Evolutionary conservation across 495 filamentous ascomycete genomes (phyloP).

Genomic region (Hypomontagnella monticulosa): DNA sequence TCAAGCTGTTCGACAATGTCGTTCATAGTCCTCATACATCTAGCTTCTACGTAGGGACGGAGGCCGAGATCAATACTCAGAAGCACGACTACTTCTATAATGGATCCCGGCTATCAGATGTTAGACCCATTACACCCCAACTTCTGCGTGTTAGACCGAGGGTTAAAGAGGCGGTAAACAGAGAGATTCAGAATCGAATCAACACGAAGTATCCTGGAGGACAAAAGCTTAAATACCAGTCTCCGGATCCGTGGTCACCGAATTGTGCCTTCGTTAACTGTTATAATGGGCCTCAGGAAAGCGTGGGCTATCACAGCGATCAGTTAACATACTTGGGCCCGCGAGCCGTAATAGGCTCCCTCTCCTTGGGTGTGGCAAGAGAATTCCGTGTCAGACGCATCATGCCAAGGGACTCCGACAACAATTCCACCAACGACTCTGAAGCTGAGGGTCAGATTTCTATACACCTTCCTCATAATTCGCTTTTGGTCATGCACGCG

Average conservation of each 20-base stretch:
- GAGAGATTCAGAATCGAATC: slow-evolving; percentile 73
- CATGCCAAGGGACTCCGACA: slow-evolving; percentile 58
- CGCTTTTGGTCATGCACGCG: slow-evolving; percentile 91
- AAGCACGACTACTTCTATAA: slow-evolving; percentile 87
- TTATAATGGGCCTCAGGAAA: slow-evolving; percentile 81
- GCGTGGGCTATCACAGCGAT: slow-evolving; percentile 90
- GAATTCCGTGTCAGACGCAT: slow-evolving; percentile 89
- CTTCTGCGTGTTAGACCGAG: slow-evolving; percentile 70
- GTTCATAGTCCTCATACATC: slow-evolving; percentile 84
- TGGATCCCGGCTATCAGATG: slow-evolving; percentile 74
- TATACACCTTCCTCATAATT: slow-evolving; percentile 94
- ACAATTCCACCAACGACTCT: slow-evolving; percentile 51
- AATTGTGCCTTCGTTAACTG: slow-evolving; percentile 96
- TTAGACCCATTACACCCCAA: slow-evolving; percentile 75
- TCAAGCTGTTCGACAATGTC: slow-evolving; percentile 86
- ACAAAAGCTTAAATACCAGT: slow-evolving; percentile 81
- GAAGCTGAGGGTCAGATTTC: slow-evolving; percentile 84
- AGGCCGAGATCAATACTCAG: slow-evolving; percentile 69
- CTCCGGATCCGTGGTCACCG: slow-evolving; percentile 74
- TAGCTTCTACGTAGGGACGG: slow-evolving; percentile 79
- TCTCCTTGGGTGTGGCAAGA: slow-evolving; percentile 87
- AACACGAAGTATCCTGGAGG: slow-evolving; percentile 65
- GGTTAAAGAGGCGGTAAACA: slow-evolving; percentile 79
- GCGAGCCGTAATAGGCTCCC: slow-evolving; percentile 83
- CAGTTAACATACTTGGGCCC: slow-evolving; percentile 94